phyloP scores from a whole-genome alignment of 345 rosid genomes.

The Triadica sebifera region DNA sequence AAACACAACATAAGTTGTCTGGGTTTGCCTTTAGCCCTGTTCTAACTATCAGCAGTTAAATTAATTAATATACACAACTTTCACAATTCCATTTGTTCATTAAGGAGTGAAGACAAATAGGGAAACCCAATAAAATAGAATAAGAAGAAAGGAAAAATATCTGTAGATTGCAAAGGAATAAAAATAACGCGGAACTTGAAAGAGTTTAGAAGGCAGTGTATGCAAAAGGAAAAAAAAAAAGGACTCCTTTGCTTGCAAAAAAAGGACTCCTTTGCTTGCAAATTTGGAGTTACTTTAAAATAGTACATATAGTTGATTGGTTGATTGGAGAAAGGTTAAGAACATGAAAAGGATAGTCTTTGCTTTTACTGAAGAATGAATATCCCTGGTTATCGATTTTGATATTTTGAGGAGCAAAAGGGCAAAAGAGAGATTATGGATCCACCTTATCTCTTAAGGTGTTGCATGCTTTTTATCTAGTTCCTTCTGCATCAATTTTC shows the following conservation, averaged over 20 bases:
- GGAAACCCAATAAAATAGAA: constrained; percentile 3
- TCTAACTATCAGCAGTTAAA: background rate
- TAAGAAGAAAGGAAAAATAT: constrained; percentile 29
- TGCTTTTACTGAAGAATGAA: constrained; percentile 12
- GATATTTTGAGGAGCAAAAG: background rate
- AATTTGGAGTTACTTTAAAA: constrained; percentile 6
- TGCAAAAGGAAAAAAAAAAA: background rate
- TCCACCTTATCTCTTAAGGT: too few relatives aligned
- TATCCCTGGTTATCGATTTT: background rate
- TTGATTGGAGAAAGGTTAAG: constrained; percentile 9
- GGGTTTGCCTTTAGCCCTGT: constrained; percentile 1
- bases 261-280: constrained; percentile 23
- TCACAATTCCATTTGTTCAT: background rate
- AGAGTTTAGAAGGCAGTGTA: background rate
- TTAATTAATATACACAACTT: constrained; percentile 1
- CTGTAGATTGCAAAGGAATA: constrained; percentile 5
- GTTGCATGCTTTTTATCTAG: too few relatives aligned
- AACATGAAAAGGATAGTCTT: constrained; percentile 12
- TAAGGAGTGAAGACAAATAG: constrained; percentile 16
- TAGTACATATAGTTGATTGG: background rate
- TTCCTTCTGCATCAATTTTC: too few relatives aligned
- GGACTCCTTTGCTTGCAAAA: constrained; percentile 21
- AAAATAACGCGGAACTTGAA: background rate
- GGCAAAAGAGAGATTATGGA: background rate
- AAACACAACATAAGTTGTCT: constrained; percentile 25